A percentile compares a stretch with the other conserved stretches of the same genome.
These are phyloP conservation scores for Desmodesmus armatus DNA, from an alignment of 139 green algal species.

Conservation along the genomic window DNA sequence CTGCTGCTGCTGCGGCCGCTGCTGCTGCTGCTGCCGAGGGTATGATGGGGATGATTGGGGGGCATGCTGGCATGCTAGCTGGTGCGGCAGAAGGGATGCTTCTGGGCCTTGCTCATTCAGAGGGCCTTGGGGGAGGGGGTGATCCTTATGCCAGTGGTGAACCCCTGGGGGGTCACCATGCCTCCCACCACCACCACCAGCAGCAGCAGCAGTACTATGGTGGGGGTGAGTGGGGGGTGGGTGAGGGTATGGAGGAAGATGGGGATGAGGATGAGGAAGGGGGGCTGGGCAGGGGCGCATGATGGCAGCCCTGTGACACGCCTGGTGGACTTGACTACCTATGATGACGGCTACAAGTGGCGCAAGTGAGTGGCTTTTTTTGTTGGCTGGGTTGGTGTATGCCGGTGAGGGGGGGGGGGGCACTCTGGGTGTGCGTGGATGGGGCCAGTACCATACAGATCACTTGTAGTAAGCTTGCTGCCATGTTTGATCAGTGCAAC, in stretches of 20 bases:
- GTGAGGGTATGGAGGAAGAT: slow-evolving; percentile 19
- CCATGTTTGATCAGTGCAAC: background rate
- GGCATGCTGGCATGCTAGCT: slow-evolving; percentile 1
- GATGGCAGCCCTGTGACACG: slow-evolving; percentile 53
- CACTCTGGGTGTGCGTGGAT: no score
- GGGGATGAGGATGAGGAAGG: slow-evolving; percentile 37
- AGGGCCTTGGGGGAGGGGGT: background rate
- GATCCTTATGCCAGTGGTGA: no score
- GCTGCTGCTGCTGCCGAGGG: slow-evolving; percentile 2
- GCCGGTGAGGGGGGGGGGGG: no score
- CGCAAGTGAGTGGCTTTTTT: slow-evolving; percentile 44
- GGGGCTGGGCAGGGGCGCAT: slow-evolving; percentile 6
- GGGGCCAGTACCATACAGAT: no score
- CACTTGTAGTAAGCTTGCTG: no score
- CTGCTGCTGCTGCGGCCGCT: background rate
- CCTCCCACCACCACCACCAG: no score
- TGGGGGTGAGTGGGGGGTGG: background rate
- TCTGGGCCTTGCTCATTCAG: no score
- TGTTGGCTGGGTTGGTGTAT: no score
- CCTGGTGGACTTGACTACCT: slow-evolving; percentile 53
- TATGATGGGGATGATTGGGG: slow-evolving; percentile 7
- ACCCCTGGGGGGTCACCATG: no score
- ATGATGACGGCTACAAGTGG: slow-evolving; percentile 74
- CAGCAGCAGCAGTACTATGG: no score
- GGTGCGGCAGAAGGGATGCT: background rate